Evolutionary conservation across 768 basidiomycete species (phyloP).

Genomic region (Kwoniella europaea): DNA sequence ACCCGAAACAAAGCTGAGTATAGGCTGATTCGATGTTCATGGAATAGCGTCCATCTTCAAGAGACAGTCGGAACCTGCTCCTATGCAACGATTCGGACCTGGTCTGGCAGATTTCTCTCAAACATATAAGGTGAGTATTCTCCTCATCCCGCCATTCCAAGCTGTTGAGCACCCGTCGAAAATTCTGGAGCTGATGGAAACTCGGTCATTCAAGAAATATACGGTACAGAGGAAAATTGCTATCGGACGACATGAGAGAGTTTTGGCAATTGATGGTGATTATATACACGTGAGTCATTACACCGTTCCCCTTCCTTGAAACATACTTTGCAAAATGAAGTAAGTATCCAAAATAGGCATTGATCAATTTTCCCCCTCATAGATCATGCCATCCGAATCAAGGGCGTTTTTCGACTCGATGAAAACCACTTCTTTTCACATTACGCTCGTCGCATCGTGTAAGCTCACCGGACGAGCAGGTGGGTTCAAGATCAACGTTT

Average conservation of each 20-base stretch:
- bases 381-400: conserved; percentile 88
- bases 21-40: too few species aligned
- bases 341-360: not conserved
- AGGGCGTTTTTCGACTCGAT: conserved; percentile 84
- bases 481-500: conserved; percentile 87
- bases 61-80: conserved; percentile 72
- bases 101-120: conserved; percentile 74
- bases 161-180: not conserved
- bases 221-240: conserved; percentile 92
- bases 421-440: conserved; percentile 90
- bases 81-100: conserved; percentile 64
- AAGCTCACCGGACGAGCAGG: conserved; percentile 67
- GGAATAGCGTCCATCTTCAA: conserved; percentile 89
- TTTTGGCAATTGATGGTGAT: conserved; percentile 90
- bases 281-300: conserved; percentile 74
- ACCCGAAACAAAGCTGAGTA: too few species aligned
- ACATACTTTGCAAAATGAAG: conserved; percentile 14
- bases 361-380: not conserved
- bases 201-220: conserved; percentile 71
- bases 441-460: conserved; percentile 81
- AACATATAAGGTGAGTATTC: conserved; percentile 75
- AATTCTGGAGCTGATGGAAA: not conserved
- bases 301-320: conserved; percentile 16
- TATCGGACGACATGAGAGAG: conserved; percentile 86
- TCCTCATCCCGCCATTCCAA: not conserved